Evolutionary conservation across 805 yeast genomes (phyloP), one percentile per base, ranked within the genome.

Genomic region (Teunomyces stri): DNA sequence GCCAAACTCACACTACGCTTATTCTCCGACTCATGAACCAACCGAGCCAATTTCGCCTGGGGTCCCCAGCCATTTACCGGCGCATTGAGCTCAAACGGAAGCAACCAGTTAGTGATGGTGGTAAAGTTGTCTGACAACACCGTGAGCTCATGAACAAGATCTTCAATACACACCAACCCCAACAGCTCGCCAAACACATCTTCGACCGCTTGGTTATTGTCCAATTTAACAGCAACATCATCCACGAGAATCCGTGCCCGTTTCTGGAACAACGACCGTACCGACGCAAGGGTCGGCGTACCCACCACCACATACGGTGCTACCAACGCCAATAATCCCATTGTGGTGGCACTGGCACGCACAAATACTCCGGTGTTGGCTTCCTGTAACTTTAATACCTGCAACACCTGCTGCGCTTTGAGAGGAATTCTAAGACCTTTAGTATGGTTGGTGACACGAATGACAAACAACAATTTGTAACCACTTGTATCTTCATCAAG

Each of bases 161-260:
- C 95, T 70, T 87, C 94, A 15, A 85, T 78, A 79, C 95, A 87
- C 52, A 87, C 81, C 50, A 85, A 70, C 25, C 92, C 90, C 46
- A 73, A 69, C 35, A 64, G 66, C 43, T 65, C 68, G 6, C 84
- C 87, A 51, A 87, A 74, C 58, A 74, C 71, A 58, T 86, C 90
- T 68, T 87, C 95, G 44, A 87, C 84, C 35, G 82, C 66, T 57
- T 81, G 83, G 70, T 87, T 87, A 66, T 84, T 89, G 64, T 87
- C 87, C 56, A 31, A 31, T 6, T 31, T 31, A n/a, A 18, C 39
- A 6, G 50, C 42, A 11, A 60, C 60, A 35, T 68, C 62, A 47
- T 69, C 59, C 31, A 43, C 25, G 42, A 44, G 46, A 30, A 84
- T 76, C 42, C 80, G 78, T 18, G 89, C 87, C 77, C 94, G 82